These are phyloP conservation scores for Ophiostoma piceae DNA, from an alignment of 2,329 filamentous ascomycete genomes.

Conservation along the genomic window DNA sequence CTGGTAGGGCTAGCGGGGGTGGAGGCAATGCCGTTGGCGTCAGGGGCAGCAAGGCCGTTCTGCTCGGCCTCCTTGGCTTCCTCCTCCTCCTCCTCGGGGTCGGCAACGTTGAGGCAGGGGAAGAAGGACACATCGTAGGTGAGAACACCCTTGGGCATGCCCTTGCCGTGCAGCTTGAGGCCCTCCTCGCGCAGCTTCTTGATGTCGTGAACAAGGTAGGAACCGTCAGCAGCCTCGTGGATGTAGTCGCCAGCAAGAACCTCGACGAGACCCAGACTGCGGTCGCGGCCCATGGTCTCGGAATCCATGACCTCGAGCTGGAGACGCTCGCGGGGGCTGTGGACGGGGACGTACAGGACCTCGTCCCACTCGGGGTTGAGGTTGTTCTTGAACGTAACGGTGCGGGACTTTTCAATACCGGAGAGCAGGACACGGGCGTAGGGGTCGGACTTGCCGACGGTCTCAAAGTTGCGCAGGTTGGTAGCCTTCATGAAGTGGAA, in stretches of 20 bases:
- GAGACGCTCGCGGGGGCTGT: constrained; percentile 76
- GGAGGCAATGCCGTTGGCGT: constrained; percentile 32
- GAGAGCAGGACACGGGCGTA: constrained; percentile 86
- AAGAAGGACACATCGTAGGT: constrained; percentile 85
- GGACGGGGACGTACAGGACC: constrained; percentile 87
- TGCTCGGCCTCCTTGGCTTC: constrained; percentile 39
- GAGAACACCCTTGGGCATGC: constrained; percentile 70
- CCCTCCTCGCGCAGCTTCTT: constrained; percentile 63
- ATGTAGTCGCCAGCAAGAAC: constrained; percentile 74
- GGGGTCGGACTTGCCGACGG: constrained; percentile 93
- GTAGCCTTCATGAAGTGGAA: constrained; percentile 82
- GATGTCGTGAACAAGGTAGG: constrained; percentile 71
- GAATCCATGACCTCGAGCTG: constrained; percentile 94
- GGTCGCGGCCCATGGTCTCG: constrained; percentile 86
- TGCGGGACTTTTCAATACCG: constrained; percentile 83
- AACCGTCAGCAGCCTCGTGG: constrained; percentile 68
- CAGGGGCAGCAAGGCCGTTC: not conserved
- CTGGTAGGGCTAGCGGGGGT: constrained; percentile 39
- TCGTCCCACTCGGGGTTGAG: constrained; percentile 95
- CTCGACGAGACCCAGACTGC: constrained; percentile 77
- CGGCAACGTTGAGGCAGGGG: constrained; percentile 77
- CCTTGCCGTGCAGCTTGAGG: constrained; percentile 69
- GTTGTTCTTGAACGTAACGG: constrained; percentile 94
- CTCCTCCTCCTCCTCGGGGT: constrained; percentile 79
- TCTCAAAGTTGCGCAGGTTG: constrained; percentile 85